phyloP scores from a whole-genome alignment of 1,139 yeast species.

The Candida labiduridarum region DNA sequence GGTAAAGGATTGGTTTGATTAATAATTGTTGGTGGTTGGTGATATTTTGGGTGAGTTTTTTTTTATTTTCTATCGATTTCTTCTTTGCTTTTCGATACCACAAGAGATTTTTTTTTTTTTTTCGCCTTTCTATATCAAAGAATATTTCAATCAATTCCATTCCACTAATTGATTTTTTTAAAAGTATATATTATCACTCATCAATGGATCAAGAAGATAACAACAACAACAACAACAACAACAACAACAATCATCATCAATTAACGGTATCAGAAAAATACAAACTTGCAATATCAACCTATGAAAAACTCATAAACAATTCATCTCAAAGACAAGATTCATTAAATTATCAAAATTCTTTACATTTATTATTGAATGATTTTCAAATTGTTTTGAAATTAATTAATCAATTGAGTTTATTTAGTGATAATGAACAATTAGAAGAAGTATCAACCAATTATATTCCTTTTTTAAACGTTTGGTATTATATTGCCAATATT shows the following conservation, averaged over 20 bases:
- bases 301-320: slow-evolving; percentile 12
- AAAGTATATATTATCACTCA: too few relatives aligned
- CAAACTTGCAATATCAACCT: slow-evolving; percentile 16
- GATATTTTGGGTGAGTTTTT: neutral
- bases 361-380: slow-evolving; percentile 27
- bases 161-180: neutral
- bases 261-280: slow-evolving; percentile 25
- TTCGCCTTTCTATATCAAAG: neutral
- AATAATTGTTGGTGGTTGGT: neutral
- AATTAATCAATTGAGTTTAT: slow-evolving; percentile 41
- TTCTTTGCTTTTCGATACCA: neutral
- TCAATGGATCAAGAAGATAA: slow-evolving; percentile 9
- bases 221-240: too few relatives aligned
- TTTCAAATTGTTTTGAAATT: slow-evolving; percentile 30
- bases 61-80: neutral
- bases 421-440: slow-evolving; percentile 61
- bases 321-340: slow-evolving; percentile 29
- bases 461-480: slow-evolving; percentile 54
- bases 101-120: too few relatives aligned
- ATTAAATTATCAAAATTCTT: slow-evolving; percentile 24
- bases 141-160: neutral
- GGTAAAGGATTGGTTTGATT: neutral
- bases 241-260: slow-evolving; percentile 1
- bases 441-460: slow-evolving; percentile 60
- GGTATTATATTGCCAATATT: slow-evolving; percentile 52